A percentile compares a stretch with the other conserved stretches of the same genome.
These are phyloP conservation scores for Dictyostelium intermedium DNA, from an alignment of 78 protist genomes.

Conservation along the genomic window DNA sequence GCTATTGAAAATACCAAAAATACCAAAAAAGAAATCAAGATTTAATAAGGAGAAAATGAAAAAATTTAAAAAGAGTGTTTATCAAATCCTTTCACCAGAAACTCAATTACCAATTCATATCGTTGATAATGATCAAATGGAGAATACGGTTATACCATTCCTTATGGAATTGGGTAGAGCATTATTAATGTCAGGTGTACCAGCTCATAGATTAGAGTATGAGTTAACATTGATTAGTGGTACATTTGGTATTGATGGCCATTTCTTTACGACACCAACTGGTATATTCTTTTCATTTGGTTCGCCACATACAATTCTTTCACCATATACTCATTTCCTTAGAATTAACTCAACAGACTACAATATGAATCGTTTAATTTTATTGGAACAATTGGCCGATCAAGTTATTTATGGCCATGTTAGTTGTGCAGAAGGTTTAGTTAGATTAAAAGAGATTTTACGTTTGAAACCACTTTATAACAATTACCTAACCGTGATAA, in stretches of 20 bases:
- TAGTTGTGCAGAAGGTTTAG: conserved; percentile 28
- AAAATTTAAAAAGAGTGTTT: conserved; percentile 65
- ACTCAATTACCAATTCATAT: conserved; percentile 61
- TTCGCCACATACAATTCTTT: conserved; percentile 77
- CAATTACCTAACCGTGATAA: conserved; percentile 10
- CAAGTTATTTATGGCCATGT: conserved; percentile 54
- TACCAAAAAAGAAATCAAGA: conserved; percentile 27
- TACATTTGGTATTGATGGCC: conserved; percentile 73
- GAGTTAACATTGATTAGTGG: conserved; percentile 46
- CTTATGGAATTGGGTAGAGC: conserved; percentile 78
- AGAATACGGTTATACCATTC: conserved; percentile 53
- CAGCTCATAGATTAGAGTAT: conserved; percentile 67
- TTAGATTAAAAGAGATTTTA: conserved; percentile 17
- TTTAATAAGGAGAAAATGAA: conserved; percentile 43
- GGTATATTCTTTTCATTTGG: conserved; percentile 76
- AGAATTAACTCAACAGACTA: conserved; percentile 51
- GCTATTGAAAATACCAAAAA: not conserved
- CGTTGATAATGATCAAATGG: conserved; percentile 44
- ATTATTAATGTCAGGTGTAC: conserved; percentile 66
- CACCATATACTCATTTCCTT: conserved; percentile 73
- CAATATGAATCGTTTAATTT: conserved; percentile 50
- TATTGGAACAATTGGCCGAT: conserved; percentile 44
- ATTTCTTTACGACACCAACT: conserved; percentile 73
- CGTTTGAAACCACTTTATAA: conserved; percentile 38
- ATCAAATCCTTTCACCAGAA: conserved; percentile 44